Percentiles rank a stretch among this genome's conserved stretches.
Conservation (phyloP, 2,329 filamentous ascomycete genomes). For the Fusarium transvaalense region DNA sequence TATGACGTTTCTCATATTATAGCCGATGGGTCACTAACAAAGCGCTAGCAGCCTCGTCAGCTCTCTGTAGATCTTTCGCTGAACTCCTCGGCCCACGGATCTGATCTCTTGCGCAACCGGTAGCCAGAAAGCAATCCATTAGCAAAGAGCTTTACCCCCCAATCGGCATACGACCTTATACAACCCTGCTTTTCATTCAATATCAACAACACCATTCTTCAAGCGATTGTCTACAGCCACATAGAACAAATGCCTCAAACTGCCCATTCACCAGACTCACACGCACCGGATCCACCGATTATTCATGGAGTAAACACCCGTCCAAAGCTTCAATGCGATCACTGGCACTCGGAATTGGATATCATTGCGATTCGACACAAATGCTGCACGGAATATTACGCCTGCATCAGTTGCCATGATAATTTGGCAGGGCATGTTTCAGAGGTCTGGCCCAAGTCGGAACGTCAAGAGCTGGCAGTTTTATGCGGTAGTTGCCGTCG, state of each 20-base stretch:
- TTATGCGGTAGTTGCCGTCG: constrained; percentile 11
- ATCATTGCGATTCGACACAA: constrained; percentile 24
- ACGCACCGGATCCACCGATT: neutral
- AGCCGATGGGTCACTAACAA: neutral
- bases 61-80: neutral
- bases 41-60: neutral
- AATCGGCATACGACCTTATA: accelerated
- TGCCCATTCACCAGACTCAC: neutral
- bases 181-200: too few relatives aligned
- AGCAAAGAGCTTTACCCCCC: too few relatives aligned
- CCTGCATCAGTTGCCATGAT: constrained; percentile 28
- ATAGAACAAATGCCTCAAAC: constrained; percentile 13
- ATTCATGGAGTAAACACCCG: constrained; percentile 12
- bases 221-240: neutral
- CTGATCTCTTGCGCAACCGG: neutral
- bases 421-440: constrained; percentile 9
- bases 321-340: constrained; percentile 13
- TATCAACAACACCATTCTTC: too few relatives aligned
- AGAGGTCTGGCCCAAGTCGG: constrained; percentile 6
- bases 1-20: neutral
- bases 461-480: constrained; percentile 15
- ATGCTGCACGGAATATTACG: constrained; percentile 24
- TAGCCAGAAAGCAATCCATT: too few relatives aligned
- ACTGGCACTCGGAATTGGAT: constrained; percentile 26
- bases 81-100: neutral